Evolutionary conservation across 2,329 filamentous ascomycete species (phyloP), one percentile per base, ranked within the genome.

Genomic region (Paramyrothecium sp.): DNA sequence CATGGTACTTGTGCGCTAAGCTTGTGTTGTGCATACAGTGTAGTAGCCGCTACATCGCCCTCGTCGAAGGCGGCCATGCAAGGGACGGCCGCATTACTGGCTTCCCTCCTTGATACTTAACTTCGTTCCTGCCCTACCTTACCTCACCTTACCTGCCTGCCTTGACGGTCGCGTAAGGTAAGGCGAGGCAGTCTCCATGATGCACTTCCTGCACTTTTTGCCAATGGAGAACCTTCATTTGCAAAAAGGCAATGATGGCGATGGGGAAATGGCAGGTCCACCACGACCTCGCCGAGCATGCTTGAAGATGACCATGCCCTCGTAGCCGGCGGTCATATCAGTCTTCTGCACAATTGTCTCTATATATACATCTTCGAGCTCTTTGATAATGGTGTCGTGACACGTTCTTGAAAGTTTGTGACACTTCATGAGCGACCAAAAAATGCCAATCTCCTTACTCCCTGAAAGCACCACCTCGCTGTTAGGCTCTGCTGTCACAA

Each of bases 401-500:
- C 10, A 30, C 10, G 26, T 10, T 30, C 26, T 30, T 30, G n/a
- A n/a, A 30, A 30, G 26, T 10, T 10, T 30, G 5, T 30, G 26
- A 10, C 10, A 30, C 4, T 30, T 30, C 26, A 30, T 30, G 26
- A 30, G 10, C 26, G 26, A 30, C 38, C 13, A 7, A 16, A 4
- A 7, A 65, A 84, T 84, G 81, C 62, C 77, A 46, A 85, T 89
- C 56, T 67, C 70, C 56, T 67, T 75, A 21, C 75, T 89, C 8
- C 74, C 83, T 2, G 64, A 75, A 41, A 71, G 76, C 3, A 79
- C 82, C 16, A 75, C 81, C 21, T 80, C 81, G 51, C 79, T 84
- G 12, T 76, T 93, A 7, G 82, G 85, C 38, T 85, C 89, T 8
- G 78, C 83, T 3, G 78, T 87, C 62, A 78, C 81, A 50, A 79